These are phyloP conservation scores for Talaromyces albobiverticillius DNA, from an alignment of 2,329 filamentous ascomycete genomes.

Conservation along the genomic window DNA sequence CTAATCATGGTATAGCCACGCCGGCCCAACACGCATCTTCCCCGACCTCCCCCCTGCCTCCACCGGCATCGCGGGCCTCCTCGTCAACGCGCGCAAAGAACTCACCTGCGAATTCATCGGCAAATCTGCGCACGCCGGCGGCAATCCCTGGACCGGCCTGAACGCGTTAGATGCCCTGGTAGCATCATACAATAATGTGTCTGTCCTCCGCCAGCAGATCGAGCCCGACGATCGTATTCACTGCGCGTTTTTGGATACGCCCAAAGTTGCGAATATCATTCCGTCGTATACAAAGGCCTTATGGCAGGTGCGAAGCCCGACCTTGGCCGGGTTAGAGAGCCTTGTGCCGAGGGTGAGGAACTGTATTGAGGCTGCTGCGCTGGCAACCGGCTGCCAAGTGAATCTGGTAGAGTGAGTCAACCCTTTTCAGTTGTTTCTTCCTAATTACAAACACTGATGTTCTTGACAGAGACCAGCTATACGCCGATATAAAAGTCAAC, in stretches of 20 bases:
- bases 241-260: conserved; percentile 54
- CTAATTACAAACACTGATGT: conserved; percentile 4
- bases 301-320: conserved; percentile 47
- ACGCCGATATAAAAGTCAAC: conserved; percentile 48
- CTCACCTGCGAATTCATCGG: conserved; percentile 43
- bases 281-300: conserved; percentile 49
- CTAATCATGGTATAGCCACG: too few species aligned
- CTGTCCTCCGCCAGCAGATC: conserved; percentile 56
- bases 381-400: conserved; percentile 34
- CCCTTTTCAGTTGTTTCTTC: conserved; percentile 9
- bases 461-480: conserved; percentile 21
- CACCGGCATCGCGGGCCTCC: conserved; percentile 26
- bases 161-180: conserved; percentile 60
- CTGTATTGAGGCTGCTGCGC: conserved; percentile 35
- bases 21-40: conserved; percentile 4
- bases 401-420: conserved; percentile 26
- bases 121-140: conserved; percentile 55
- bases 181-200: conserved; percentile 44
- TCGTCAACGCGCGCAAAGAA: conserved; percentile 34
- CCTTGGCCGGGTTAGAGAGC: conserved; percentile 36
- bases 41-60: conserved; percentile 4
- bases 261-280: conserved; percentile 56
- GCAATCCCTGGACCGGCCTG: conserved; percentile 57
- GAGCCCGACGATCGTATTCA: conserved; percentile 54
- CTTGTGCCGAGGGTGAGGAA: conserved; percentile 28